Conservation (phyloP, 2,329 filamentous ascomycete genomes). For the Fusarium cyanostomum region DNA sequence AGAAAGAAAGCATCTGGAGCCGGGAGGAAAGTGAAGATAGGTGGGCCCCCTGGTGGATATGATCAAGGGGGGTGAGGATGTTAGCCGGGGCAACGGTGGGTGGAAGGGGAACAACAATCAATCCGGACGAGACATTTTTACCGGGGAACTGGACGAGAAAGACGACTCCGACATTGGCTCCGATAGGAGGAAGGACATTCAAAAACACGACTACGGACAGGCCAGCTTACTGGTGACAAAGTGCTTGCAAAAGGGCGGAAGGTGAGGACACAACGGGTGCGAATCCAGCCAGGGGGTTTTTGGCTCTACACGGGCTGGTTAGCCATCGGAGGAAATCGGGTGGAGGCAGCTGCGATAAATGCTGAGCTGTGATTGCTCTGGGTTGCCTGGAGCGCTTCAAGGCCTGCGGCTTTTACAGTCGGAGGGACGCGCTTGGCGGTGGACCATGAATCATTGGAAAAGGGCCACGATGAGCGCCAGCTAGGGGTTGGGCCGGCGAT, state of each 20-base stretch:
- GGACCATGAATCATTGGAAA: slow-evolving; percentile 49
- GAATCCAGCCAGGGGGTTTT: slow-evolving; percentile 38
- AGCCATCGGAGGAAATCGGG: slow-evolving; percentile 50
- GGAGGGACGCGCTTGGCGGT: slow-evolving; percentile 46
- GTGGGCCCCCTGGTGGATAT: slow-evolving; percentile 47
- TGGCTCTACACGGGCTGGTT: slow-evolving; percentile 42
- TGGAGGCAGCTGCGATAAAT: slow-evolving; percentile 45
- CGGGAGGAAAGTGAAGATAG: slow-evolving; percentile 50
- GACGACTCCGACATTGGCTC: slow-evolving; percentile 15
- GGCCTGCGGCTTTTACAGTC: slow-evolving; percentile 49
- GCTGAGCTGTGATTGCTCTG: slow-evolving; percentile 44
- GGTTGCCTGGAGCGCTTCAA: slow-evolving; percentile 35
- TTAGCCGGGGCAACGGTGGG: slow-evolving; percentile 50
- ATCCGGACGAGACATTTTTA: slow-evolving; percentile 47
- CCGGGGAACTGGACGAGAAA: slow-evolving; percentile 34
- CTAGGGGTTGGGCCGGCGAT: slow-evolving; percentile 38
- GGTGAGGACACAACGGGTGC: slow-evolving; percentile 35
- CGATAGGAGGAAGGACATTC: slow-evolving; percentile 2
- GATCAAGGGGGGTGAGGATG: slow-evolving; percentile 46
- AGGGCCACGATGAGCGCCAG: slow-evolving; percentile 37
- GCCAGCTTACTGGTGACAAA: slow-evolving; percentile 13
- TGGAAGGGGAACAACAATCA: slow-evolving; percentile 40
- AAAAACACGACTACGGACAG: slow-evolving; percentile 4
- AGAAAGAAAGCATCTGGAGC: slow-evolving; percentile 52
- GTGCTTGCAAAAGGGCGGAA: slow-evolving; percentile 15